Base-by-base conservation (phyloP, 2,329 filamentous ascomycete species). In the Mycosphaerella arachidis region DNA sequence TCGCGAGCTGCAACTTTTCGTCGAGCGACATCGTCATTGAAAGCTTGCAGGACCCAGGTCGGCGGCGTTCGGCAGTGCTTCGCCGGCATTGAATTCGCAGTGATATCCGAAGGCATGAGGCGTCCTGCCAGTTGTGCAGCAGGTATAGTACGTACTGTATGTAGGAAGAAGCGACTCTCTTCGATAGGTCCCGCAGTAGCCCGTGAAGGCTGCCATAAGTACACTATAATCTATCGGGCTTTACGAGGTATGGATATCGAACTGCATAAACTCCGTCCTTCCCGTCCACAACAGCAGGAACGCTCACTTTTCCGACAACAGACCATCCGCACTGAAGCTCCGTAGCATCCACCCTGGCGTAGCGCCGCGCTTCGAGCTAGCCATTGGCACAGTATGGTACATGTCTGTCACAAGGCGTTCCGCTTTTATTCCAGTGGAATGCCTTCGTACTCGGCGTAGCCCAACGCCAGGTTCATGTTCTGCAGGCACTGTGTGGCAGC, bases 401-500 rank as follows among this genome's bases (percentile, higher is more conserved):
- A 50, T 7, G 6, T 43, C 40, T 18, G 40, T n/a, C 40, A 18
- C 8, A 2, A 18, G n/a, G 13, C 40, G 7, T 18, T n/a, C 13
- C 10, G 10, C 20, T 27, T 54, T 56, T 52, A 82, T 60, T 83
- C 76, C 60, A 84, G 71, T 35, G 91, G 91, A 66, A 96, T 95
- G 45, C 91, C 91, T 73, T 95, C 89, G 71, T 91, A 96, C 78
- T 96, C 91, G 50, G 85, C 86, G 72, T 93, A 95, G 50, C 91
- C 91, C 10, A 95, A 82, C n/a, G 90, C 88, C 60, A 96, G 81
- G 76, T 96, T 96, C 90, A 96, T 94, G 77, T 96, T 96, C 81
- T 95, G 92, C 74, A 96, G 78, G 78, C 92, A 96, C 75, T 96
- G 92, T 10, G 92, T 96, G 6, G 90, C 90, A 56, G 92, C 92